phyloP scores from a whole-genome alignment of 176 grass and related monocot genomes.

The Lolium perenne region DNA sequence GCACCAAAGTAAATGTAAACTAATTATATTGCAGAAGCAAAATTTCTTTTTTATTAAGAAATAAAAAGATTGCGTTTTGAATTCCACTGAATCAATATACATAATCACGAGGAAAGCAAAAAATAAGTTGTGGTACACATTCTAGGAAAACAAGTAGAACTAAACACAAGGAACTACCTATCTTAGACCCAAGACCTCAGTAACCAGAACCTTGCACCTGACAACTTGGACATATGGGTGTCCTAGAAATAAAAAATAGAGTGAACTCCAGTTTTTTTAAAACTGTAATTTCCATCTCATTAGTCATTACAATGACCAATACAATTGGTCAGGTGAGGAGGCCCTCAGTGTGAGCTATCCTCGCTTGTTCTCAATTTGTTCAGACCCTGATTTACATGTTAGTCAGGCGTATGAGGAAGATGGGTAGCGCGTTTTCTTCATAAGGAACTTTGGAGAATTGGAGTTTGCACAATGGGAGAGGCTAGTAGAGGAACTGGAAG shows the following conservation, averaged over 20 bases:
- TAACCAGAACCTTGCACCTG: not conserved
- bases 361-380: too few relatives aligned
- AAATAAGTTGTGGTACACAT: constrained; percentile 13
- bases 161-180: not conserved
- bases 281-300: constrained; percentile 1
- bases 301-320: too few relatives aligned
- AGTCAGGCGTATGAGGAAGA: too few relatives aligned
- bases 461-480: too few relatives aligned
- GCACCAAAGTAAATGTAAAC: constrained; percentile 20
- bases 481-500: too few relatives aligned
- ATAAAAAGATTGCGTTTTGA: not conserved
- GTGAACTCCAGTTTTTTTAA: not conserved
- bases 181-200: not conserved
- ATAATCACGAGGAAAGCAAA: not conserved
- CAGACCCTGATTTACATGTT: too few relatives aligned
- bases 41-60: not conserved
- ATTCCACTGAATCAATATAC: not conserved
- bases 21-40: not conserved
- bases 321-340: too few relatives aligned
- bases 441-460: too few relatives aligned
- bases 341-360: too few relatives aligned
- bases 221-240: constrained; percentile 12
- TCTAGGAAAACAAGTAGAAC: not conserved
- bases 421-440: too few relatives aligned
- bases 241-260: not conserved